Evolutionary conservation across 768 basidiomycete species (phyloP).

Genomic region (Hysterangium stoloniferum): DNA sequence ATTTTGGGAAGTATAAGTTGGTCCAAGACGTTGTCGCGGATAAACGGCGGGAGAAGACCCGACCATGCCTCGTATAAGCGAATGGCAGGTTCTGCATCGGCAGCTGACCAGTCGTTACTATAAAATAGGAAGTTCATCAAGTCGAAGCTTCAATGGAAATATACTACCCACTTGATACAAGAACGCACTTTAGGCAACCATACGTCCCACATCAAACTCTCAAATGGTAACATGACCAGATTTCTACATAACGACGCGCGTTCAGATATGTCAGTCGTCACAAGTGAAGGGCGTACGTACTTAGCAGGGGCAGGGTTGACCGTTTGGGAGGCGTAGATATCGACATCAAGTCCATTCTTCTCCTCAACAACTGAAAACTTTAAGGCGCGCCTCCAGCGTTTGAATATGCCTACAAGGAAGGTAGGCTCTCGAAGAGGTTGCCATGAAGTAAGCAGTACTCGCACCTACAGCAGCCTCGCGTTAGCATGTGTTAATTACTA

Average conservation of each 20-base stretch:
- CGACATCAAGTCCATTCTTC: slow-evolving; percentile 37
- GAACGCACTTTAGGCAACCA: slow-evolving; percentile 97
- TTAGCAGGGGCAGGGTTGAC: slow-evolving; percentile 26
- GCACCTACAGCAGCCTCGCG: slow-evolving; percentile 35
- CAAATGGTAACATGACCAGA: slow-evolving; percentile 86
- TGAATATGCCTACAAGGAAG: slow-evolving; percentile 54
- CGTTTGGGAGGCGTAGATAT: slow-evolving; percentile 47
- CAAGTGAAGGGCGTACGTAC: slow-evolving; percentile 15
- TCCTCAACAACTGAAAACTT: slow-evolving; percentile 47
- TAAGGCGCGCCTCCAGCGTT: slow-evolving; percentile 61
- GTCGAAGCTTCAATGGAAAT: neutral
- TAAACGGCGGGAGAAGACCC: slow-evolving; percentile 79
- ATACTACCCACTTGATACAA: slow-evolving; percentile 56
- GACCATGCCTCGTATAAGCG: slow-evolving; percentile 86
- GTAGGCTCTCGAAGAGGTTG: slow-evolving; percentile 74
- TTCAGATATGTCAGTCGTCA: neutral
- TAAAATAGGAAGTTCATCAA: neutral
- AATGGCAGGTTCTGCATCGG: slow-evolving; percentile 65
- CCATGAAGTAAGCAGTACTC: slow-evolving; percentile 71
- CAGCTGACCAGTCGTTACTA: slow-evolving; percentile 83
- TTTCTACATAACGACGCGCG: slow-evolving; percentile 32
- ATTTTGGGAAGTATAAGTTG: slow-evolving; percentile 95
- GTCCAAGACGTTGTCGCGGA: slow-evolving; percentile 91
- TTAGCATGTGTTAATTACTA: neutral
- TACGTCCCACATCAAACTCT: slow-evolving; percentile 87